phyloP scores from a whole-genome alignment of 129 eudicot species.

The Calendula officinalis region DNA sequence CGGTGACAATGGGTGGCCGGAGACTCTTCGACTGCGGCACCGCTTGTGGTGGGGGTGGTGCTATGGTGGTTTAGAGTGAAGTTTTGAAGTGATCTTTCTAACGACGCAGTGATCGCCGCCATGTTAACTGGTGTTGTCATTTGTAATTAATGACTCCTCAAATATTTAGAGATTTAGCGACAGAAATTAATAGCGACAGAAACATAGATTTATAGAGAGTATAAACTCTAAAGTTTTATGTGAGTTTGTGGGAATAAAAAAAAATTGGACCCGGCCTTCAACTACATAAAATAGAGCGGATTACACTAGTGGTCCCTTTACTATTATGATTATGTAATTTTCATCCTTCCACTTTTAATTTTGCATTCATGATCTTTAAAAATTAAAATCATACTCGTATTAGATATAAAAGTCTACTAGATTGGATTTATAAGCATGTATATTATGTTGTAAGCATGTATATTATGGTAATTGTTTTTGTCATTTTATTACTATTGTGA shows the following conservation, averaged over 20 bases:
- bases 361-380: constrained; percentile 5
- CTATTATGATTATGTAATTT: constrained; percentile 5
- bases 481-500: too few relatives aligned
- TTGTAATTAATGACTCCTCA: background rate
- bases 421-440: too few relatives aligned
- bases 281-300: constrained; percentile 25
- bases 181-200: background rate
- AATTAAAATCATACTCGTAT: too few relatives aligned
- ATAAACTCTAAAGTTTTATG: constrained; percentile 11
- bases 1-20: constrained; percentile 22
- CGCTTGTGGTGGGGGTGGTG: constrained; percentile 31
- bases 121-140: constrained; percentile 68
- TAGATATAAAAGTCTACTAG: background rate
- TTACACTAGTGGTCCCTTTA: constrained; percentile 26
- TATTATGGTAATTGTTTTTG: too few relatives aligned
- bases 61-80: constrained; percentile 65
- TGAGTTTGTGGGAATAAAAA: constrained; percentile 22
- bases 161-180: background rate
- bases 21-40: constrained; percentile 27
- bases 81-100: constrained; percentile 81
- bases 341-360: constrained; percentile 27
- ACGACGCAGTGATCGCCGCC: constrained; percentile 74
- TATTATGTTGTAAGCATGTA: too few relatives aligned
- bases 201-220: constrained; percentile 17
- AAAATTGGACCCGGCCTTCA: constrained; percentile 1